Evolutionary conservation across 176 grass and related monocot species (phyloP).

Genomic region (Aegilops longissima): DNA sequence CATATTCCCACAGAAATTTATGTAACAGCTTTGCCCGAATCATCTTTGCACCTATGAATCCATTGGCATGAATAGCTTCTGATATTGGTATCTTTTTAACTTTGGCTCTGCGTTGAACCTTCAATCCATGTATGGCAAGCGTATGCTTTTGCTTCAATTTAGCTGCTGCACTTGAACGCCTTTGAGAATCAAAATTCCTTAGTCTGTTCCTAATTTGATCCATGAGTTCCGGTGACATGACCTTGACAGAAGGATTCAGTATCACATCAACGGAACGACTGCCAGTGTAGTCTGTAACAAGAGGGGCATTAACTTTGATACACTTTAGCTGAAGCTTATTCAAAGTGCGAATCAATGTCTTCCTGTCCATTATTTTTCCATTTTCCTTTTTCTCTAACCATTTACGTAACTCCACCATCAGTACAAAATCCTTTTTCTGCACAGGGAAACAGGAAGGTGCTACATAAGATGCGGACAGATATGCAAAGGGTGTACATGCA

Average conservation of each 20-base stretch:
- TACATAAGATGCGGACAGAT: not conserved
- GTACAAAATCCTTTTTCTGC: conserved; percentile 78
- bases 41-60: conserved; percentile 86
- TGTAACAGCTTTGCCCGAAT: conserved; percentile 77
- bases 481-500: not conserved
- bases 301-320: conserved; percentile 73
- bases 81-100: conserved; percentile 49
- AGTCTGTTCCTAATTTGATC: conserved; percentile 69
- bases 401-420: conserved; percentile 75
- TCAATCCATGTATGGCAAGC: conserved; percentile 31
- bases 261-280: conserved; percentile 75
- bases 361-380: conserved; percentile 71
- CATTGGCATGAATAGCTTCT: conserved; percentile 83
- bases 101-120: conserved; percentile 39
- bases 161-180: conserved; percentile 46
- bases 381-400: conserved; percentile 82
- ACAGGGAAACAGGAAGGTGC: conserved; percentile 5
- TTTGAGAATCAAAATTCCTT: conserved; percentile 69
- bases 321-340: conserved; percentile 91
- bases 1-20: conserved; percentile 77
- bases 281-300: conserved; percentile 65
- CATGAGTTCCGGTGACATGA: conserved; percentile 64
- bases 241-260: conserved; percentile 65
- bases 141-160: conserved; percentile 62
- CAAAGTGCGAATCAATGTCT: conserved; percentile 70